Conservation (phyloP, 768 basidiomycete species). For the Fomitopsis pulvina region DNA sequence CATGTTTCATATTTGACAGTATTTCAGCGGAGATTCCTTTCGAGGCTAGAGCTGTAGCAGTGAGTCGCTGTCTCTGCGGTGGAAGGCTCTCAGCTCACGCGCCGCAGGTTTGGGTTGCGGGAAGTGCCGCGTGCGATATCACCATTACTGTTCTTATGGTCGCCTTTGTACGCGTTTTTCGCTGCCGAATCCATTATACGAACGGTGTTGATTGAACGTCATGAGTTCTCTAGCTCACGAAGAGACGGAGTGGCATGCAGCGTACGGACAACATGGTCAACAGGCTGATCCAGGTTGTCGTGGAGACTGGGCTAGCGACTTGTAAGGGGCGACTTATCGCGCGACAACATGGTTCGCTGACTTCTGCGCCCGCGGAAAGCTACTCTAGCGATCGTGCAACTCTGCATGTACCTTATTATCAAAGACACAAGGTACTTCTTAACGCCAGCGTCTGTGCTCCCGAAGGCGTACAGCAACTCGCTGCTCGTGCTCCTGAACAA, state of each 20-base stretch:
- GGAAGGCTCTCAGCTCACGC: background rate
- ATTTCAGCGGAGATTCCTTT: background rate
- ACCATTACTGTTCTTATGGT: background rate
- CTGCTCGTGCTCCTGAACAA: conserved; percentile 4
- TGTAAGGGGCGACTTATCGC: no score
- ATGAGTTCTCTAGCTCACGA: background rate
- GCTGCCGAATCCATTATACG: no score
- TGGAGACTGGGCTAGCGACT: background rate
- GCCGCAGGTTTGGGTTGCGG: background rate
- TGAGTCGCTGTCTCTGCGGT: background rate
- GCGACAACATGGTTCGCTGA: no score
- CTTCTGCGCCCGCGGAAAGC: background rate
- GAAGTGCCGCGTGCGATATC: background rate
- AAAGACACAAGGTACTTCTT: background rate
- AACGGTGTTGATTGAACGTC: background rate
- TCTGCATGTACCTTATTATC: background rate
- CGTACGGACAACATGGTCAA: background rate
- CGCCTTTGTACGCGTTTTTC: background rate
- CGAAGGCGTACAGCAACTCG: conserved; percentile 5
- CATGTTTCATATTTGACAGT: background rate
- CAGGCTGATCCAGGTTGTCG: background rate
- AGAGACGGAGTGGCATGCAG: background rate
- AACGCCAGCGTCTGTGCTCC: background rate
- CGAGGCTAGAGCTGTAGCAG: background rate
- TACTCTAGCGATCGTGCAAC: background rate